phyloP scores from a whole-genome alignment of 2,329 filamentous ascomycete genomes.

The Huntiella omanensis region DNA sequence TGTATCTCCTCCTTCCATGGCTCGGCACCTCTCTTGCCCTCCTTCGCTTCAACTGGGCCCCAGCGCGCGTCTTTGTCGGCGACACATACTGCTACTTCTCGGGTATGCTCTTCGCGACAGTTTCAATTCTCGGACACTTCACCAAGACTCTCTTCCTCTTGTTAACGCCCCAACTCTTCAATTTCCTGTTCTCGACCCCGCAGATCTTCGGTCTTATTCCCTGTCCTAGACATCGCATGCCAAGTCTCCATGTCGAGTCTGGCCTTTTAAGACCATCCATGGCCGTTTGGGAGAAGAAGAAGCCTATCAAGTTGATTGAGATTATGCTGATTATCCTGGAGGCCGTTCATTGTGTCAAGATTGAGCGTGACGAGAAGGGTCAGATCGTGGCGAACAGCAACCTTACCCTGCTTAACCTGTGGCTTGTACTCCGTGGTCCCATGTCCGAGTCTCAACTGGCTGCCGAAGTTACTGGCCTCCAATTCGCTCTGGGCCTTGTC shows the following conservation, averaged over 20 bases:
- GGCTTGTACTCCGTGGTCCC: slow-evolving; percentile 88
- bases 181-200: slow-evolving; percentile 83
- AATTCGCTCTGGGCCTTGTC: slow-evolving; percentile 55
- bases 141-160: slow-evolving; percentile 88
- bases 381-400: slow-evolving; percentile 67
- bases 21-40: slow-evolving; percentile 79
- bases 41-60: slow-evolving; percentile 86
- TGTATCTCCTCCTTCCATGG: slow-evolving; percentile 88
- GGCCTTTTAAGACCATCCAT: slow-evolving; percentile 75
- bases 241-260: slow-evolving; percentile 68
- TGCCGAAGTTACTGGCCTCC: slow-evolving; percentile 60
- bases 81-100: slow-evolving; percentile 99
- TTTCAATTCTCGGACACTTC: slow-evolving; percentile 92
- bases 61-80: slow-evolving; percentile 84
- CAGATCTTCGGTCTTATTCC: slow-evolving; percentile 82
- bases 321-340: slow-evolving; percentile 48
- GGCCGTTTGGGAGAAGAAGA: slow-evolving; percentile 53
- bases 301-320: slow-evolving; percentile 47
- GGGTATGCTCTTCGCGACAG: slow-evolving; percentile 95
- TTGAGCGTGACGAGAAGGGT: slow-evolving; percentile 49
- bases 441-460: slow-evolving; percentile 73
- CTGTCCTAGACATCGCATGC: slow-evolving; percentile 81
- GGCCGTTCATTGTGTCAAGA: slow-evolving; percentile 45
- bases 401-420: slow-evolving; percentile 84
- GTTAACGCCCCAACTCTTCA: slow-evolving; percentile 86